Base-by-base conservation (phyloP, 1,139 yeast genomes). In the Kodamaea derodonti region DNA sequence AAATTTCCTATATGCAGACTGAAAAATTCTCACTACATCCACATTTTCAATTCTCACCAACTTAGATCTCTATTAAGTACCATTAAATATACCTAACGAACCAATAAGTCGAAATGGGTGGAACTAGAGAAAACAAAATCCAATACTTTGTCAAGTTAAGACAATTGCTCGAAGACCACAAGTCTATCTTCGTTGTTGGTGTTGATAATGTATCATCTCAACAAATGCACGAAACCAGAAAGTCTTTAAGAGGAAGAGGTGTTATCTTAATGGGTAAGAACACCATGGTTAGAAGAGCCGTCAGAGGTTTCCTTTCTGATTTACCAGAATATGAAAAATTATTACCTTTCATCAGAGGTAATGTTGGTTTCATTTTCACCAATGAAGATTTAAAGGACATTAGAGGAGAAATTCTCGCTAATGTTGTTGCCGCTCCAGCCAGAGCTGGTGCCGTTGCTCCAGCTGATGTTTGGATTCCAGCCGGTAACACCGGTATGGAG, bases 401-500 rank as follows among this genome's bases (percentile, higher is more conserved):
- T 74, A 94, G 96, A 79, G 96, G 88, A 53, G 76, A 74, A 49
- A 76, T 92, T 59, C 64, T 84, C 56, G 69, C 85, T 60, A 92
- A 94, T 87, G 92, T 84, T 73, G 97, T 92, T 67, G 96, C 97
- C 65, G 99, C 99, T 62, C 99, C 99, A 72, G 99, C 99, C 62
- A 90, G 90, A 78, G 95, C 98, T 54, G 98, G 98, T 88, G 98
- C 97, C 65, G 67, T 88, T 66, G 97, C 99, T 62, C 98, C 97
- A 71, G 82, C 71, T 68, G 97, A 90, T 64, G 97, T 92, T 63
- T 86, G 81, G 83, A 84, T 92, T 58, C 95, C 95, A 69, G 97
- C 97, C 59, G 95, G 95, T 75, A 94, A 92, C 96, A 92, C 99
- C 59, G 97, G 98, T 84, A 90, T 94, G 96, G 98, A 92, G 78